phyloP scores from a whole-genome alignment of 75 land plant genomes.

The Picea sitchensis region DNA sequence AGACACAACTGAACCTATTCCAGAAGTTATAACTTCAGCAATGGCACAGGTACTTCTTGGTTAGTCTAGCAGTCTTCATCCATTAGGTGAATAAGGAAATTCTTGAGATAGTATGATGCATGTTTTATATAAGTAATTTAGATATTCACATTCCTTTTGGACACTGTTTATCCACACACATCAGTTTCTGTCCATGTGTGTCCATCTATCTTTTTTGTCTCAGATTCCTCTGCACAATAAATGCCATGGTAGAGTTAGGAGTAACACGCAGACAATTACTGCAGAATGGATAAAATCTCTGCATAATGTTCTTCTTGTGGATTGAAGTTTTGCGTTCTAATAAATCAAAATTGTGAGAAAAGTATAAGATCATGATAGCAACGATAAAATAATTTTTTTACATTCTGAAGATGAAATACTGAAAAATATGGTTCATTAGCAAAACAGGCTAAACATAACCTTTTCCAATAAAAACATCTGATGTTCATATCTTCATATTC shows the following conservation, averaged over 20 bases:
- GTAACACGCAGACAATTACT: background rate
- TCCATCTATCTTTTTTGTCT: background rate
- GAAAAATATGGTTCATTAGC: too few relatives aligned
- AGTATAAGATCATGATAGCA: too few relatives aligned
- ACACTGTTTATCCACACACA: background rate
- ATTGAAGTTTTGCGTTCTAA: background rate
- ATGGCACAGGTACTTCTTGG: constrained; percentile 66
- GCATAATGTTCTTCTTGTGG: background rate
- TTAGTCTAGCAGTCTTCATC: background rate
- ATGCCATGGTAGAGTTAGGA: background rate
- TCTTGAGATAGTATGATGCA: constrained; percentile 1
- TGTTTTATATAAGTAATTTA: background rate
- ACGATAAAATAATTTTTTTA: too few relatives aligned
- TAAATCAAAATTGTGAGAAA: background rate
- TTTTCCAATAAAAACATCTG: too few relatives aligned
- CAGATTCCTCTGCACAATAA: background rate
- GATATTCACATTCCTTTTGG: background rate
- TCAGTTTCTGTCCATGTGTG: background rate
- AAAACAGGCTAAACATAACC: too few relatives aligned
- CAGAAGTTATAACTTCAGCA: constrained; percentile 78
- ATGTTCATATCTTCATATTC: too few relatives aligned
- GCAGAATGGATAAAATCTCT: background rate
- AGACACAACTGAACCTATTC: constrained; percentile 96
- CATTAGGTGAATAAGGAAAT: background rate
- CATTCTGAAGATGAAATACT: too few relatives aligned